Percentiles rank a stretch among this genome's conserved stretches.
Conservation (phyloP, 116 monocot species). For the Trichopus zeylanicus region DNA sequence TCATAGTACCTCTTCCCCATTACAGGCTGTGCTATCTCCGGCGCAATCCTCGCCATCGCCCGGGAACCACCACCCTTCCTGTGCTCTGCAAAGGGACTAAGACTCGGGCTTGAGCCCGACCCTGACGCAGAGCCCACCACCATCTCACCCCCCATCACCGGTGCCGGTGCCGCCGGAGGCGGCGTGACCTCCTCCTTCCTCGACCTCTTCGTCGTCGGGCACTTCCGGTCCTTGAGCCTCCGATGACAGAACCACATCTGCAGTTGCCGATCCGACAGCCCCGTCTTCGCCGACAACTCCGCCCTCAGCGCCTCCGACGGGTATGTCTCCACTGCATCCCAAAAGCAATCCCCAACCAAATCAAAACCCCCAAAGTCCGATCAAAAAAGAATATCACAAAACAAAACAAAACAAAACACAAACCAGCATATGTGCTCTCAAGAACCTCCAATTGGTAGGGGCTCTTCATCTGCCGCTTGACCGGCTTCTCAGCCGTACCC, state of each 20-base stretch:
- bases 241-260: conserved; percentile 99
- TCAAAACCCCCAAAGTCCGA: not conserved
- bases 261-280: conserved; percentile 83
- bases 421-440: conserved; percentile 86
- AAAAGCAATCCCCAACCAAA: not conserved
- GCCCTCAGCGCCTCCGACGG: conserved; percentile 70
- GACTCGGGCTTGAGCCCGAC: conserved; percentile 13
- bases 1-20: conserved; percentile 66
- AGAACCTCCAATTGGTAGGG: conserved; percentile 91
- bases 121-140: conserved; percentile 1
- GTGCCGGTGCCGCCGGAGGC: conserved; percentile 6
- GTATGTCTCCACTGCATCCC: conserved; percentile 45
- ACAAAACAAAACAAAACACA: conserved; percentile 7
- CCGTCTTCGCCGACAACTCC: conserved; percentile 78
- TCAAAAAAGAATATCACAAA: not conserved
- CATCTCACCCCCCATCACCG: conserved; percentile 10
- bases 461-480: conserved; percentile 95
- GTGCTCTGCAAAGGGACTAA: conserved; percentile 13
- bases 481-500: conserved; percentile 29
- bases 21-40: conserved; percentile 8
- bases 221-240: conserved; percentile 85
- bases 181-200: conserved; percentile 35
- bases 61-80: conserved; percentile 23
- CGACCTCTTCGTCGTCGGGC: conserved; percentile 18
- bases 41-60: conserved; percentile 30